Base-by-base conservation (phyloP, 140 eudicot genomes). In the Stevia rebaudiana region DNA sequence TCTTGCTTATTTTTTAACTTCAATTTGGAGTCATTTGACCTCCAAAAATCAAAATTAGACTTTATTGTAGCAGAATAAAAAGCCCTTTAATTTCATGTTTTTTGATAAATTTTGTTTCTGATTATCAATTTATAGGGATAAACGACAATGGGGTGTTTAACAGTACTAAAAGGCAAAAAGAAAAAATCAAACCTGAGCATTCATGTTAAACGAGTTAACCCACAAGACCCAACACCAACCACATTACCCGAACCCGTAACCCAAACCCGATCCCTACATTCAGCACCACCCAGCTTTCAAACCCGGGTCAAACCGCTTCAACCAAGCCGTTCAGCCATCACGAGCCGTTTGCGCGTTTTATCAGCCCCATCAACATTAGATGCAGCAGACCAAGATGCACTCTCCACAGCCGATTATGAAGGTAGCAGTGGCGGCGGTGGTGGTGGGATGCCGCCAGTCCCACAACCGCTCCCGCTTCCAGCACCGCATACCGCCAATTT, bases 381-480 rank as follows among this genome's bases (percentile, higher is more conserved):
- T 67, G 84, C 85, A 44, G 80, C 89, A 4, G 95, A 87, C 11
- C 75, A 79, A 78, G 95, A 84, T 50, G 61, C 82, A 5, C 85
- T 85, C 10, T 60, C 82, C n/a, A 61, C 94, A 10, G 66, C 65
- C 37, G 98, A 88, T 66, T 79, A 36, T 7, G 94, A 88, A 61
- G 96, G 86, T 65, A 81, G 80, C 0, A 54, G 61, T 11, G 82
- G 79, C 52, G 63, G 75, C 24, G 78, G 74, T 0, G 60, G 76
- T 36, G 87, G 91, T 42, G 76, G 71, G 58, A 67, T 75, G 61
- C 77, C 87, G 37, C 81, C 82, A 1, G 82, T 69, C 40, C 95
- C 98, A 12, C 87, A 81, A 33, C 98, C 98, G 31, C 84, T 92
- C 40, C 98, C 96, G 37, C 98, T 92, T 61, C 98, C 98, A 0